phyloP scores from a whole-genome alignment of 495 filamentous ascomycete species.

The Saxispiralis lemnorum region DNA sequence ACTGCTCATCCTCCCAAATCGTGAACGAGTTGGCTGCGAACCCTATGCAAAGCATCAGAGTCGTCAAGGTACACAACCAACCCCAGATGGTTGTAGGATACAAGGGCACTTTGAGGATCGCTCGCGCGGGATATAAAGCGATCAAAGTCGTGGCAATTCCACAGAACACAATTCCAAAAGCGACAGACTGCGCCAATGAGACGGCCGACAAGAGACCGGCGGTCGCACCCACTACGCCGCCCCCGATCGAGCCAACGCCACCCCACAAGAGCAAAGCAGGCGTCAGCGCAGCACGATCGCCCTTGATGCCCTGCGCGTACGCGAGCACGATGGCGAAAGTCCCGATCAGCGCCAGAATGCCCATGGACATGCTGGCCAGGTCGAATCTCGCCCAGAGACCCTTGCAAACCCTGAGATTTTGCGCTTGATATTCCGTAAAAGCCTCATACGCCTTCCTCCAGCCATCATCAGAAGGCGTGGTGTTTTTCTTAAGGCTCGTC shows the following conservation, averaged over 20 bases:
- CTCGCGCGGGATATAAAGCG: slow-evolving; percentile 34
- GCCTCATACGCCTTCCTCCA: slow-evolving; percentile 34
- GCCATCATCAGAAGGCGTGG: slow-evolving; percentile 17
- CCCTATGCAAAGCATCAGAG: slow-evolving; percentile 63
- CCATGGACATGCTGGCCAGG: slow-evolving; percentile 62
- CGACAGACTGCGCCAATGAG: slow-evolving; percentile 14
- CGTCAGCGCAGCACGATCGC: slow-evolving; percentile 35
- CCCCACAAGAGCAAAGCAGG: slow-evolving; percentile 27
- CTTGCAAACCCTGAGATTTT: slow-evolving; percentile 66
- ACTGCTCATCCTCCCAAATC: slow-evolving; percentile 94
- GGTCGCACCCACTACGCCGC: slow-evolving; percentile 18
- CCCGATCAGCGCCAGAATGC: slow-evolving; percentile 50
- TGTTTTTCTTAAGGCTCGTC: slow-evolving; percentile 19
- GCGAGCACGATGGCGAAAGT: slow-evolving; percentile 48
- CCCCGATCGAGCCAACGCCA: slow-evolving; percentile 19
- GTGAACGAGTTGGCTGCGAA: slow-evolving; percentile 97
- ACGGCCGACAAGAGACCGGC: slow-evolving; percentile 13
- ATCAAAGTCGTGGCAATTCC: slow-evolving; percentile 44
- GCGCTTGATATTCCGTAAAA: slow-evolving; percentile 56
- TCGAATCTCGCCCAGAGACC: slow-evolving; percentile 83
- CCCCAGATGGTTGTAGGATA: slow-evolving; percentile 75
- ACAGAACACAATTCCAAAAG: slow-evolving; percentile 38
- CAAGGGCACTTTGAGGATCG: slow-evolving; percentile 31
- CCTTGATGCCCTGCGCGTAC: slow-evolving; percentile 46
- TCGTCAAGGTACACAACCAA: slow-evolving; percentile 65